A percentile compares a stretch with the other conserved stretches of the same genome.
phyloP scores from a whole-genome alignment of 2,329 filamentous ascomycete species.

The Bipolaris bicolor region DNA sequence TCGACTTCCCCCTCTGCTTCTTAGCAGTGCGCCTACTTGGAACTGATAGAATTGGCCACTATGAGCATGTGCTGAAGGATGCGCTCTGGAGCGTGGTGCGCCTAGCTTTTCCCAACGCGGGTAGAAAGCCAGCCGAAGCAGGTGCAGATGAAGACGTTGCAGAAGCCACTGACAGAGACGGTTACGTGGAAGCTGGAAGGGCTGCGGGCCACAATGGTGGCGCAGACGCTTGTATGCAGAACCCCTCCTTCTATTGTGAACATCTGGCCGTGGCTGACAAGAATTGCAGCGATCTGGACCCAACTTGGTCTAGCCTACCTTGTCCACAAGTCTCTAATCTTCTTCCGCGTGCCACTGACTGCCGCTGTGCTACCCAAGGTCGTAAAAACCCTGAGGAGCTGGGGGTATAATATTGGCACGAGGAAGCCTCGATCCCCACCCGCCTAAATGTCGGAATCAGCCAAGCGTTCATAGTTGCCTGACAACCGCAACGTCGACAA shows the following conservation, averaged over 20 bases:
- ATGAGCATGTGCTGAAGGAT: slow-evolving; percentile 71
- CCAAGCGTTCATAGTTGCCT: background rate
- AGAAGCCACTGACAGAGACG: slow-evolving; percentile 39
- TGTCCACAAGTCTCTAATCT: slow-evolving; percentile 97
- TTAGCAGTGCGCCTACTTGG: slow-evolving; percentile 82
- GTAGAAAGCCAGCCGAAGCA: slow-evolving; percentile 56
- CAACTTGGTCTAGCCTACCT: slow-evolving; percentile 93
- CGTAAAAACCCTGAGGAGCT: slow-evolving; percentile 83
- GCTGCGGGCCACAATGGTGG: slow-evolving; percentile 66
- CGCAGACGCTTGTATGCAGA: slow-evolving; percentile 74
- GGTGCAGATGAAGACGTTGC: slow-evolving; percentile 47
- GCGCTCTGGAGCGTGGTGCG: slow-evolving; percentile 65
- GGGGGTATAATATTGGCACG: slow-evolving; percentile 96
- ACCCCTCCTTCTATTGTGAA: background rate
- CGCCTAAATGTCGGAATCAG: background rate
- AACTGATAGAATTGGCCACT: slow-evolving; percentile 80
- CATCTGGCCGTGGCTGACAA: slow-evolving; percentile 18
- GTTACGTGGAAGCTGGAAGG: slow-evolving; percentile 59
- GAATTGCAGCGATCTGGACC: slow-evolving; percentile 69
- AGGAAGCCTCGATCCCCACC: slow-evolving; percentile 53
- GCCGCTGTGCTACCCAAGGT: slow-evolving; percentile 91
- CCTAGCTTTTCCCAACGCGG: slow-evolving; percentile 63
- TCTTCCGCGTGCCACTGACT: slow-evolving; percentile 90
- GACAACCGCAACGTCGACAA: background rate
- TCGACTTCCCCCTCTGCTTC: slow-evolving; percentile 97